phyloP scores from a whole-genome alignment of 768 basidiomycete genomes.

The Lentinus tigrinus region DNA sequence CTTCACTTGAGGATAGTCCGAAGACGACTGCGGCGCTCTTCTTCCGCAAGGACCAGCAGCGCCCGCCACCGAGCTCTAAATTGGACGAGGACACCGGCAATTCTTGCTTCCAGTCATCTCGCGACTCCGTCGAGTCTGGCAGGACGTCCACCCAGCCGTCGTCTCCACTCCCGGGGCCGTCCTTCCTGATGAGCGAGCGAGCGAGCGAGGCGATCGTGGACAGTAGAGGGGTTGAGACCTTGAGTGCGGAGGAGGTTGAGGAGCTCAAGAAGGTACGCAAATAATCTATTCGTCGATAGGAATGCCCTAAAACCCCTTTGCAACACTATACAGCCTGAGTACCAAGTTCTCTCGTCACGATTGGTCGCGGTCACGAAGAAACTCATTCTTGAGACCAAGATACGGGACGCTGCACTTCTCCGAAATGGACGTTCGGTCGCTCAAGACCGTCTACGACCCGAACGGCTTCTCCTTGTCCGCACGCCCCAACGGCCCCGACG shows the following conservation, averaged over 20 bases:
- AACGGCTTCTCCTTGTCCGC: constrained; percentile 16
- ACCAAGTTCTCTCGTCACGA: constrained; percentile 66
- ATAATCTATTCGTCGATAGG: background rate
- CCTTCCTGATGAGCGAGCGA: constrained; percentile 80
- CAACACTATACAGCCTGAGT: constrained; percentile 55
- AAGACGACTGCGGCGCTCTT: constrained; percentile 44
- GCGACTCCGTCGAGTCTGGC: constrained; percentile 27
- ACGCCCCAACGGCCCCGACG: constrained; percentile 14
- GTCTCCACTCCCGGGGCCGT: constrained; percentile 40
- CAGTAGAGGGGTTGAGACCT: constrained; percentile 75
- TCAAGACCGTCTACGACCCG: constrained; percentile 75
- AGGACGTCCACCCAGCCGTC: constrained; percentile 27
- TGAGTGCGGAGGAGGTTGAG: constrained; percentile 71
- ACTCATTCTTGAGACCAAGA: constrained; percentile 78
- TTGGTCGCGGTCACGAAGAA: constrained; percentile 69
- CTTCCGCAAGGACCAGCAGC: constrained; percentile 52
- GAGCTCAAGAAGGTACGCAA: constrained; percentile 61
- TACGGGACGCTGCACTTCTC: constrained; percentile 86
- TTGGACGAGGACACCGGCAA: constrained; percentile 27
- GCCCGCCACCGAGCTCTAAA: constrained; percentile 24
- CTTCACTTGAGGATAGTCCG: constrained; percentile 29
- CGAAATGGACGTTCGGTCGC: constrained; percentile 82
- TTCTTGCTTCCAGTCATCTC: constrained; percentile 24
- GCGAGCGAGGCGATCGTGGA: constrained; percentile 96
- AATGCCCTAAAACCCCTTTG: too few species aligned